Conservation (phyloP, 345 rosid genomes). For the Citrus reticulata region DNA sequence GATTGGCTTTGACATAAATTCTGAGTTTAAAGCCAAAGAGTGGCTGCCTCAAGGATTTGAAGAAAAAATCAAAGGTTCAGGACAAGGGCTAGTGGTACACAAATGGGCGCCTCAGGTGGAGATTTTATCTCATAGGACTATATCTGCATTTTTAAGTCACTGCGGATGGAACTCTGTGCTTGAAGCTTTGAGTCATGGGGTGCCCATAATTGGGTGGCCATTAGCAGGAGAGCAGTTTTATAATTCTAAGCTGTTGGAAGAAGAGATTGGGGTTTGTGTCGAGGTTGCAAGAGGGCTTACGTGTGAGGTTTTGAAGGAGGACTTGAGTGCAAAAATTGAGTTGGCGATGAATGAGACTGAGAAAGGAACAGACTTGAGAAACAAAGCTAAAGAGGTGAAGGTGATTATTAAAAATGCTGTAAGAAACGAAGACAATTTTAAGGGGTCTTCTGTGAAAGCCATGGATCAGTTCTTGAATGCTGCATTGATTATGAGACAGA, state of each 20-base stretch:
- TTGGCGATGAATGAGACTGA: constrained; percentile 47
- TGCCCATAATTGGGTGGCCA: constrained; percentile 30
- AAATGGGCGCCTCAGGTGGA: constrained; percentile 32
- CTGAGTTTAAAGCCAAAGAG: constrained; percentile 18
- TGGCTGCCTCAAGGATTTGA: constrained; percentile 34
- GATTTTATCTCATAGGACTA: constrained; percentile 24
- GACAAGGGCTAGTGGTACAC: constrained; percentile 16
- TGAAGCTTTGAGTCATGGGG: constrained; percentile 26
- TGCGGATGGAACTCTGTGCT: constrained; percentile 40
- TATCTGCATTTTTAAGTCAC: constrained; percentile 31
- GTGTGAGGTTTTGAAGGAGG: constrained; percentile 24
- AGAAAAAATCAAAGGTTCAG: constrained; percentile 14
- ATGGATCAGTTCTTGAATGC: constrained; percentile 35
- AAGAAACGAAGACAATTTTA: constrained; percentile 15
- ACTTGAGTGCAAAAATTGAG: constrained; percentile 37
- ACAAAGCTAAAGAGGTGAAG: constrained; percentile 32
- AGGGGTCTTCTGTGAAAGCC: constrained; percentile 34
- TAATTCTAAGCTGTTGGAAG: constrained; percentile 25
- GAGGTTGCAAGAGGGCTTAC: constrained; percentile 24
- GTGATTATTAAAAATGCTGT: constrained; percentile 8
- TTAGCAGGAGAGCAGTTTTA: constrained; percentile 25
- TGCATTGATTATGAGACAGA: constrained; percentile 6
- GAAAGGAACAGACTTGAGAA: constrained; percentile 43
- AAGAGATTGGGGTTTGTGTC: constrained; percentile 24
- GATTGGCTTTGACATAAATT: constrained; percentile 20